phyloP scores from a whole-genome alignment of 2,329 filamentous ascomycete genomes.

The Colletotrichum tropicale region DNA sequence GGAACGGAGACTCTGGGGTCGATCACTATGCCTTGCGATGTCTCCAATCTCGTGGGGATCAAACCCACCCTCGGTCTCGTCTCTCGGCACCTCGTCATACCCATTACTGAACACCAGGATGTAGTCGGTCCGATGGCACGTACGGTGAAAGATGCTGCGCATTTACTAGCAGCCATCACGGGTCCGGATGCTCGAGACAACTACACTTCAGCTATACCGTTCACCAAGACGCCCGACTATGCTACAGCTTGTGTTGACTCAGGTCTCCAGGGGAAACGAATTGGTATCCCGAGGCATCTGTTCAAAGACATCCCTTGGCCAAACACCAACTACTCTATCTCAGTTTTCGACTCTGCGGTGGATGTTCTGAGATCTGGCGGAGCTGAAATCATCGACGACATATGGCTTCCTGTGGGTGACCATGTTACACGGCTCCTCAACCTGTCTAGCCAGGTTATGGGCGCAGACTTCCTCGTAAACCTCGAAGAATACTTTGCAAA shows the following conservation, averaged over 20 bases:
- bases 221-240: constrained; percentile 58
- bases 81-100: constrained; percentile 67
- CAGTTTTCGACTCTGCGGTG: constrained; percentile 62
- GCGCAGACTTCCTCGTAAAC: constrained; percentile 61
- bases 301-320: constrained; percentile 21
- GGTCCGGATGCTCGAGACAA: constrained; percentile 66
- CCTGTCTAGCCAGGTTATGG: constrained; percentile 54
- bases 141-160: constrained; percentile 69
- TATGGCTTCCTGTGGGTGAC: constrained; percentile 42
- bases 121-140: constrained; percentile 69
- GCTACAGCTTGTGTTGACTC: constrained; percentile 59
- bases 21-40: constrained; percentile 59
- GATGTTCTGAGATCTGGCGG: constrained; percentile 57
- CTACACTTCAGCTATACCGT: constrained; percentile 66
- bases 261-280: constrained; percentile 59
- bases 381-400: constrained; percentile 61
- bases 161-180: constrained; percentile 66
- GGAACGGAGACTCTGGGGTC: constrained; percentile 65
- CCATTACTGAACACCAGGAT: constrained; percentile 69
- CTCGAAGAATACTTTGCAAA: constrained; percentile 59
- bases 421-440: constrained; percentile 26
- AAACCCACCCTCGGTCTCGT: constrained; percentile 72
- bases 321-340: constrained; percentile 28
- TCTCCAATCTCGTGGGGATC: constrained; percentile 70
- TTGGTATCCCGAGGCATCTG: constrained; percentile 69